Evolutionary conservation across 202 grass and related monocot species (phyloP).

Genomic region (Schoenoplectus triqueter): DNA sequence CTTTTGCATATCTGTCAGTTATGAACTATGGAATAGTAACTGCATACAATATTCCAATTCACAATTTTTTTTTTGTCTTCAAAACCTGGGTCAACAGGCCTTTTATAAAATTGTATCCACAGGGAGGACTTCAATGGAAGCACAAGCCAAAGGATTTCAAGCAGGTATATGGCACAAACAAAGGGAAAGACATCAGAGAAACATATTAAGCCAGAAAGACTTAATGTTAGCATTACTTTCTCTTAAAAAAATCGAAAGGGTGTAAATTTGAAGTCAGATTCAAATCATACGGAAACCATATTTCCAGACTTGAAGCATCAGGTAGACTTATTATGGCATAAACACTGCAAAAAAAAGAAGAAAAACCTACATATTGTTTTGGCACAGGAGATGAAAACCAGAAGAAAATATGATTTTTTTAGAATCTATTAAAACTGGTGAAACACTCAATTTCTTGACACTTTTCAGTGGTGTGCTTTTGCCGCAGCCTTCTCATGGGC

Average conservation of each 20-base stretch:
- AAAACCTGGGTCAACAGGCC: neutral
- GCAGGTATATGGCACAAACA: neutral
- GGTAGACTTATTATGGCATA: slow-evolving; percentile 35
- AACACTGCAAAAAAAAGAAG: slow-evolving; percentile 27
- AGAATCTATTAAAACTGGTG: slow-evolving; percentile 25
- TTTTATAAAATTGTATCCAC: neutral
- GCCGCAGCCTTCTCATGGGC: slow-evolving; percentile 44
- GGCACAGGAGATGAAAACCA: slow-evolving; percentile 26
- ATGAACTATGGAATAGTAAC: neutral
- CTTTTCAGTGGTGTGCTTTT: slow-evolving; percentile 44
- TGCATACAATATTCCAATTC: neutral
- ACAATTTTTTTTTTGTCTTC: neutral
- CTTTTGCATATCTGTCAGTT: neutral
- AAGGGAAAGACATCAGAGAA: neutral
- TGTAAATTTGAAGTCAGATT: slow-evolving; percentile 26
- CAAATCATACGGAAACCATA: slow-evolving; percentile 32
- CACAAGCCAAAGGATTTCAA: neutral
- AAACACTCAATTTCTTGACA: slow-evolving; percentile 19
- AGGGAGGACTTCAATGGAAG: neutral
- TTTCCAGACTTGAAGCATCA: slow-evolving; percentile 39
- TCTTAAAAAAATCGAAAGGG: neutral
- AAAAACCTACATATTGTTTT: slow-evolving; percentile 24
- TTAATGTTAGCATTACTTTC: slow-evolving; percentile 14
- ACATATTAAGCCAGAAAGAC: neutral
- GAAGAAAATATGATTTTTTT: slow-evolving; percentile 29